Evolutionary conservation across 2,329 filamentous ascomycete genomes (phyloP).

Genomic region (Trichoderma hamatum): DNA sequence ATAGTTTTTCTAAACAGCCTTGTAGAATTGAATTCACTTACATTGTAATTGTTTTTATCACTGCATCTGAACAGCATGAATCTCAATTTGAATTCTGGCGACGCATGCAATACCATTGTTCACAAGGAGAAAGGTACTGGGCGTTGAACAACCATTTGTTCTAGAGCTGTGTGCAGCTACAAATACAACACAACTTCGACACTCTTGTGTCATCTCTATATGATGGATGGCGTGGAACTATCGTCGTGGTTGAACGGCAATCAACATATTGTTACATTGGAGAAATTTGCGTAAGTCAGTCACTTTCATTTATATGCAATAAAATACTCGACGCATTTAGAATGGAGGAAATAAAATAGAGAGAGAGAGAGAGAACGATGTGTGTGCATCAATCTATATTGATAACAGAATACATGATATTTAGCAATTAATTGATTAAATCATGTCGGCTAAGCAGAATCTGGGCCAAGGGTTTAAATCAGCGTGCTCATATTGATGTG

Average conservation of each 20-base stretch:
- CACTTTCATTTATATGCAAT: too few relatives aligned
- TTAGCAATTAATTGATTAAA: not conserved
- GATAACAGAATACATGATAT: not conserved
- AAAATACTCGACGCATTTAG: not conserved
- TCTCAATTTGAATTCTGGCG: not conserved
- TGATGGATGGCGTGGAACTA: not conserved
- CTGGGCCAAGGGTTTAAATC: not conserved
- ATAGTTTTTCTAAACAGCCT: not conserved
- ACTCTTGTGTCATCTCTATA: not conserved
- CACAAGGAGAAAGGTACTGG: not conserved
- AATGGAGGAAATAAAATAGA: not conserved
- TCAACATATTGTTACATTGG: not conserved
- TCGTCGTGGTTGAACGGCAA: not conserved
- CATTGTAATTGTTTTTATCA: not conserved
- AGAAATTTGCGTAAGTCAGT: not conserved
- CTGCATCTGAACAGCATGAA: not conserved
- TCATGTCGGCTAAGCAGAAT: not conserved
- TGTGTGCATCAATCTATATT: not conserved
- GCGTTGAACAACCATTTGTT: not conserved
- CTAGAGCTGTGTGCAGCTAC: not conserved
- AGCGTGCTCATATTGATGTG: not conserved
- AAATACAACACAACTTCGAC: not conserved
- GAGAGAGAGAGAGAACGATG: not conserved
- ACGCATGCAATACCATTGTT: not conserved
- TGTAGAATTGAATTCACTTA: not conserved